phyloP scores from a whole-genome alignment of 352 stramenopile genomes.

The Phytophthora brassicae region DNA sequence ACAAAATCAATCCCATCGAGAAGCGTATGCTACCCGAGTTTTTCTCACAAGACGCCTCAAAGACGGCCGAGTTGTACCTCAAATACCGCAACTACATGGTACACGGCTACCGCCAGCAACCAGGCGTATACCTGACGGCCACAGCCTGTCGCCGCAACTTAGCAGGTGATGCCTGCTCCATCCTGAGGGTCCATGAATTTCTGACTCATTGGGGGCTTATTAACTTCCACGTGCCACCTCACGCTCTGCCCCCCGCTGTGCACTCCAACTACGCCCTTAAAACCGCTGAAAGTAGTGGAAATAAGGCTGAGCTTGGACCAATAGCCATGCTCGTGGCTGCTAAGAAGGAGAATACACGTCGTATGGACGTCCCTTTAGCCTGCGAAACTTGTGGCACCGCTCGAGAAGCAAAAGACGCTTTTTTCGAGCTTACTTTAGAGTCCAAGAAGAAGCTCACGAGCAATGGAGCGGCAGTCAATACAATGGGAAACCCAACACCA shows the following conservation, averaged over 20 bases:
- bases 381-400: slow-evolving; percentile 56
- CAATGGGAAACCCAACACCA: slow-evolving; percentile 1
- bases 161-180: slow-evolving; percentile 77
- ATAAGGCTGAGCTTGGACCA: not conserved
- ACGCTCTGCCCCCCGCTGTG: slow-evolving; percentile 55
- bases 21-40: slow-evolving; percentile 86
- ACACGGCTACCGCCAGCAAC: slow-evolving; percentile 76
- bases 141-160: slow-evolving; percentile 84
- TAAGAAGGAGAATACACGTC: slow-evolving; percentile 28
- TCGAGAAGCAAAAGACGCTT: slow-evolving; percentile 34
- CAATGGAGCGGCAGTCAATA: slow-evolving; percentile 15
- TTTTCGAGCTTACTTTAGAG: slow-evolving; percentile 62
- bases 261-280: slow-evolving; percentile 63
- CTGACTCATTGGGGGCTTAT: slow-evolving; percentile 86
- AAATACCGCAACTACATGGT: slow-evolving; percentile 91
- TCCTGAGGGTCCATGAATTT: slow-evolving; percentile 86
- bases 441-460: slow-evolving; percentile 55
- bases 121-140: slow-evolving; percentile 77
- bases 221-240: slow-evolving; percentile 81
- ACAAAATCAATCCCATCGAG: slow-evolving; percentile 78
- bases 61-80: slow-evolving; percentile 65
- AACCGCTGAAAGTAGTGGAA: slow-evolving; percentile 1
- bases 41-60: slow-evolving; percentile 41
- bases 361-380: slow-evolving; percentile 4
- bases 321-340: slow-evolving; percentile 41